Base-by-base conservation (phyloP, 2,329 filamentous ascomycete genomes). In the Claviceps sp. region DNA sequence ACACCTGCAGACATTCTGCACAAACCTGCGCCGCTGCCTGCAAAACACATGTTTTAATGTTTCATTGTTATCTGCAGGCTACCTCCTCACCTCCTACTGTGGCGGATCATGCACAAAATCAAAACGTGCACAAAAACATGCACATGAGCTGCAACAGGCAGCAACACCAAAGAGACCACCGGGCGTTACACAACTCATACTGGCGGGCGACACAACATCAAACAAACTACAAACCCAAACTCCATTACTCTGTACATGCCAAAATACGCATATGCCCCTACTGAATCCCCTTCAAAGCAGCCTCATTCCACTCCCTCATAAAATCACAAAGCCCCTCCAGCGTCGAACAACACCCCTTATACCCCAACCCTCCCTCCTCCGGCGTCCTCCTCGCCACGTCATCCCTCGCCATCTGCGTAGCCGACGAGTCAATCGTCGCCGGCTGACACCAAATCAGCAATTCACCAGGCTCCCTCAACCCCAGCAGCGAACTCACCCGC, bases 311-410 rank as follows among this genome's bases (percentile, higher is more conserved):
- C 11, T 67, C 62, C 5, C 59, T 56, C 11, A 74, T 51, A 57
- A 70, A 64, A 57, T 66, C 63, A 50, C 66, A 69, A 24, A 73
- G 57, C 0, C 70, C 71, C 56, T 74, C 69, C 22, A 74, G 53
- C 4, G 66, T 69, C 11, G 60, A 69, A 46, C 62, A 67, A 7
- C 62, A 61, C 3, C 61, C 63, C 47, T 50, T 52, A 48, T 74
- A 74, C 11, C 70, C 72, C 30, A 75, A 55, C 0, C 71, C 71
- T 0, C 71, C 71, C 8, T 71, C 63, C 37, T 62, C 64, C 1
- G 68, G 62, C 5, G 59, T 56, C 55, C 57, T 66, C 55, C 63
- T 62, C 5, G 71, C 72, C 46, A 61, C 58, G 11, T 56, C 57
- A 52, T 72, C 69, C 40, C 68, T 66, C 4, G 67, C 62, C 5